Conservation (phyloP, 441 rosid species). For the Capsella rubella region DNA sequence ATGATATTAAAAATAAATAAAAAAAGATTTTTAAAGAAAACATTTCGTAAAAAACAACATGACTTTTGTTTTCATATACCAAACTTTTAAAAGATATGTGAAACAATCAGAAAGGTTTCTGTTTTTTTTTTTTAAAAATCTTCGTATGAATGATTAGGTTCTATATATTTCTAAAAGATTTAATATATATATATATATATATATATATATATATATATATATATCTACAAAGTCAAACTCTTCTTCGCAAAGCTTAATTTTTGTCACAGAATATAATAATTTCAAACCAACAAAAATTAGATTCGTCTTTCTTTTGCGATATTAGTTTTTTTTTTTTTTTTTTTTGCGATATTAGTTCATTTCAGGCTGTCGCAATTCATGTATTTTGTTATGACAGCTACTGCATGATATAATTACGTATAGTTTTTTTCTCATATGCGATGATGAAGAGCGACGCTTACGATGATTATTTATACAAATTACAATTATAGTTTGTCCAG, state of each 20-base stretch:
- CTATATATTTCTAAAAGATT: too few species aligned
- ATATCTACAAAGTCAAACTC: neutral
- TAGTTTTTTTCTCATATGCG: conserved; percentile 6
- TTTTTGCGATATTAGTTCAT: neutral
- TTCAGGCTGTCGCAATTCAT: conserved; percentile 3
- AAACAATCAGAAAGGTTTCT: neutral
- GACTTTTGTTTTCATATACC: neutral
- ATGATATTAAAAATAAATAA: neutral
- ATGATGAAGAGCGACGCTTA: conserved; percentile 21
- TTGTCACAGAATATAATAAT: too few species aligned
- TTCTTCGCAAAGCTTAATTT: neutral
- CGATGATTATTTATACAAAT: neutral
- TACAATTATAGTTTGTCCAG: conserved; percentile 5
- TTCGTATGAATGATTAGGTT: neutral
- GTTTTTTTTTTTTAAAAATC: neutral
- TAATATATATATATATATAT: neutral
- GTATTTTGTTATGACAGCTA: neutral
- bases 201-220: too few species aligned
- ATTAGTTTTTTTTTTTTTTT: too few species aligned
- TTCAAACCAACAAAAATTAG: too few species aligned
- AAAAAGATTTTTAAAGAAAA: neutral
- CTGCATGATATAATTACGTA: neutral
- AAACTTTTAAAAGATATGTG: neutral
- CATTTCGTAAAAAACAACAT: neutral
- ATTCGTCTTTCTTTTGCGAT: too few species aligned